phyloP scores from a whole-genome alignment of 2,329 filamentous ascomycete genomes.

The Exophiala sp. region DNA sequence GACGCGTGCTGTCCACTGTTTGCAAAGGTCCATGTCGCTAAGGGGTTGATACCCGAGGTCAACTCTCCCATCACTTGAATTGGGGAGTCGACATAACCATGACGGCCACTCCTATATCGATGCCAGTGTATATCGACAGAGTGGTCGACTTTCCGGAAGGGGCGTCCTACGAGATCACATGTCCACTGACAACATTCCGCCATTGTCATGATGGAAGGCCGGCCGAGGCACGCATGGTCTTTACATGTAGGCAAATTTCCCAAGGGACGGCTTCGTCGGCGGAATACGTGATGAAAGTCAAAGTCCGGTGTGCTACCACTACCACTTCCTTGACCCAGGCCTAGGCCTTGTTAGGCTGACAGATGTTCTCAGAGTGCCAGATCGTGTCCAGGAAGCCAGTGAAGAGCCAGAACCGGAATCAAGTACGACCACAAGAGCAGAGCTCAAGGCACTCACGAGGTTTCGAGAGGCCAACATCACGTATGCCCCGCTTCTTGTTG shows the following conservation, averaged over 20 bases:
- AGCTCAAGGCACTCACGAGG: slow-evolving; percentile 25
- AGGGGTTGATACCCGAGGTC: no score
- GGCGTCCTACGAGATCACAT: slow-evolving; percentile 17
- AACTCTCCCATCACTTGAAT: no score
- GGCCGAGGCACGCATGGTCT: slow-evolving; percentile 23
- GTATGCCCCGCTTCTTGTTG: slow-evolving; percentile 26
- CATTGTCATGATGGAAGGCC: slow-evolving; percentile 27
- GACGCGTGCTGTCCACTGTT: neutral
- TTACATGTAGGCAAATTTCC: slow-evolving; percentile 15
- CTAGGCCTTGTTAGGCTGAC: slow-evolving; percentile 1
- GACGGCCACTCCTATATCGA: neutral
- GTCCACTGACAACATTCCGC: slow-evolving; percentile 22
- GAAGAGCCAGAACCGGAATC: slow-evolving; percentile 15
- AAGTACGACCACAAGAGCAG: slow-evolving; percentile 25
- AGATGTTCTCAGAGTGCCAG: slow-evolving; percentile 14
- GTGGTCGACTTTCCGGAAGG: slow-evolving; percentile 18
- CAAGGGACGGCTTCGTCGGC: neutral
- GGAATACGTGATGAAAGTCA: slow-evolving; percentile 27
- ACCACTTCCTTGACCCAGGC: neutral
- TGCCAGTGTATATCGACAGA: slow-evolving; percentile 20
- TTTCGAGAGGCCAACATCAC: slow-evolving; percentile 20
- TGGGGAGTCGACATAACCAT: neutral
- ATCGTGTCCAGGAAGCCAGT: slow-evolving; percentile 7
- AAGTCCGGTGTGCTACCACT: slow-evolving; percentile 19
- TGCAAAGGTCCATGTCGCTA: no score